A percentile compares a stretch with the other conserved stretches of the same genome.
Conservation (phyloP, 208 protist species). For the Crithidia bombi region DNA sequence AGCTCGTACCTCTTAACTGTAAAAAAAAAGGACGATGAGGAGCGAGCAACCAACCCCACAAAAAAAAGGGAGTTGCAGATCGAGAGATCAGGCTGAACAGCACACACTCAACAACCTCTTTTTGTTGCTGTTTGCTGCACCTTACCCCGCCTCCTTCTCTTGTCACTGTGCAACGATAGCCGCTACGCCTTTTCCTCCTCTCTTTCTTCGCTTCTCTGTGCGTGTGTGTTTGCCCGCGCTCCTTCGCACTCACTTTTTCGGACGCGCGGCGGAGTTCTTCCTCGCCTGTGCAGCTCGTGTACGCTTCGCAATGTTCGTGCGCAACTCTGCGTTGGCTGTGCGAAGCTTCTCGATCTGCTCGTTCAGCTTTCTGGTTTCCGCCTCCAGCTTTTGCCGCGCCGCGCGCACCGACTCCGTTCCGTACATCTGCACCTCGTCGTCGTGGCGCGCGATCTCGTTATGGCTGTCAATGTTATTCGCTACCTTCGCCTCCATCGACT, state of each 20-base stretch:
- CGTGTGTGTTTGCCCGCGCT: neutral
- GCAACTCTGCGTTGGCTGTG: slow-evolving; percentile 59
- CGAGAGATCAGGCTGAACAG: neutral
- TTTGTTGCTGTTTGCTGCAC: too few relatives aligned
- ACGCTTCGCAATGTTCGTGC: slow-evolving; percentile 22
- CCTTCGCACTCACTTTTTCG: slow-evolving; percentile 14
- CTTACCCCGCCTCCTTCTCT: too few relatives aligned
- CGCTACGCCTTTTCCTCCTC: too few relatives aligned
- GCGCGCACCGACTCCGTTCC: slow-evolving; percentile 8
- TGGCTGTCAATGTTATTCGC: slow-evolving; percentile 49
- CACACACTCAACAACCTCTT: neutral
- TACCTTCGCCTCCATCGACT: slow-evolving; percentile 81
- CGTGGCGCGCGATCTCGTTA: slow-evolving; percentile 56
- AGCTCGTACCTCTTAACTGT: too few relatives aligned
- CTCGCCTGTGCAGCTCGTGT: neutral
- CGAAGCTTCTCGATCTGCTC: slow-evolving; percentile 53
- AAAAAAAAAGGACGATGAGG: neutral
- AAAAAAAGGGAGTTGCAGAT: neutral
- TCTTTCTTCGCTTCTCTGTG: neutral
- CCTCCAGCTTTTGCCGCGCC: slow-evolving; percentile 10
- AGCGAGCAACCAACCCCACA: neutral
- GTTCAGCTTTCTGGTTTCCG: slow-evolving; percentile 35
- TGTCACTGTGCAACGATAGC: too few relatives aligned
- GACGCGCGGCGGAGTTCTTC: neutral
- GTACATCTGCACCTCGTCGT: slow-evolving; percentile 48